Evolutionary conservation across 345 rosid species (phyloP).

Genomic region (Tarenaya hassleriana): DNA sequence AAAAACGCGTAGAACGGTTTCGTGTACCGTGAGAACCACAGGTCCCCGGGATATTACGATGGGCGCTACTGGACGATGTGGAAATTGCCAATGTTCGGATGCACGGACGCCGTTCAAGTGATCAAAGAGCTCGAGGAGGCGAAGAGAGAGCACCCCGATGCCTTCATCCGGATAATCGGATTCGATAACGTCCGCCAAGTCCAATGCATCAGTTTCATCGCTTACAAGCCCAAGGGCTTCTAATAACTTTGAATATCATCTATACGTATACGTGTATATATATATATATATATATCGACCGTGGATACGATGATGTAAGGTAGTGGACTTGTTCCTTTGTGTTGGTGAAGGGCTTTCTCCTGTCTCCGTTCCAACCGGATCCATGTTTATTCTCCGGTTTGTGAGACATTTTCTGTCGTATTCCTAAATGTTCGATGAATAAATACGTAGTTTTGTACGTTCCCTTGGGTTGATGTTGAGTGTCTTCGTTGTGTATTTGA

Average conservation of each 20-base stretch:
- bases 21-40: conserved; percentile 35
- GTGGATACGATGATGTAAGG: no score
- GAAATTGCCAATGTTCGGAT: conserved; percentile 37
- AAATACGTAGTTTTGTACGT: no score
- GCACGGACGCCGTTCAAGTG: conserved; percentile 31
- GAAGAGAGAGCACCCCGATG: conserved; percentile 29
- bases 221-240: conserved; percentile 37
- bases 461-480: no score
- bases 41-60: conserved; percentile 31
- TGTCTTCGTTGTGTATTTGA: no score
- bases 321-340: no score
- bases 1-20: conserved; percentile 29
- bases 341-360: no score
- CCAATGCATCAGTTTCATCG: conserved; percentile 37
- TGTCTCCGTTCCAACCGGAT: no score
- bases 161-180: conserved; percentile 34
- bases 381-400: not conserved
- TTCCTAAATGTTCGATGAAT: no score
- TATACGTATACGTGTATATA: no score
- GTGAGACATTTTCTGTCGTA: no score
- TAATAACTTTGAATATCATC: no score
- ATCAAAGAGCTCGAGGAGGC: conserved; percentile 33
- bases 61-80: conserved; percentile 40
- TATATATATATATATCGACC: no score
- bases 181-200: conserved; percentile 37